Conservation (phyloP, 345 rosid genomes). For the Isatis tinctoria region DNA sequence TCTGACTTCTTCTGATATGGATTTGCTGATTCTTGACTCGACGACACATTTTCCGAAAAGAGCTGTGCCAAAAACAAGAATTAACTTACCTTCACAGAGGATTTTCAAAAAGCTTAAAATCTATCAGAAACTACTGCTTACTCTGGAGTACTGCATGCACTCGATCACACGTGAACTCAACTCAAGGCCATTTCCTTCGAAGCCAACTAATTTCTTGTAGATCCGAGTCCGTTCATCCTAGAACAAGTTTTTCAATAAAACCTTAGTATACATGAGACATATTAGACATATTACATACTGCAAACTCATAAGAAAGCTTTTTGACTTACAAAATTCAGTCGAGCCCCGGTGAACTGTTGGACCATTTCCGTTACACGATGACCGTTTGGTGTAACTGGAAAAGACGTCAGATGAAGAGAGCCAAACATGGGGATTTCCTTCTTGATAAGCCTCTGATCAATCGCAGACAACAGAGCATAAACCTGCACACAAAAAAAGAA, state of each 20-base stretch:
- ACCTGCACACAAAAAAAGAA: conserved; percentile 44
- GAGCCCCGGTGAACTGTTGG: conserved; percentile 50
- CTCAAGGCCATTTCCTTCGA: conserved; percentile 58
- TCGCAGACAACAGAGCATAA: conserved; percentile 43
- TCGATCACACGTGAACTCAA: conserved; percentile 67
- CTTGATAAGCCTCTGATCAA: conserved; percentile 55
- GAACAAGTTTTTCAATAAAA: conserved; percentile 6
- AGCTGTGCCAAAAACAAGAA: conserved; percentile 38
- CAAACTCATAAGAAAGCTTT: neutral
- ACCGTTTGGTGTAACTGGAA: conserved; percentile 82
- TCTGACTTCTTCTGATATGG: conserved; percentile 43
- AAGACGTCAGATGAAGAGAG: conserved; percentile 45
- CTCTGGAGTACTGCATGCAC: conserved; percentile 82
- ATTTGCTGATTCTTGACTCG: conserved; percentile 39
- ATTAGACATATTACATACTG: neutral
- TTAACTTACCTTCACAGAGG: neutral
- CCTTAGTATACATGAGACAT: neutral
- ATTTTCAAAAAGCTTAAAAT: neutral
- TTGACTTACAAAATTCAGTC: conserved; percentile 61
- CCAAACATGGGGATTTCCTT: conserved; percentile 38
- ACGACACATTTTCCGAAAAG: conserved; percentile 46
- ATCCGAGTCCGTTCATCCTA: conserved; percentile 84
- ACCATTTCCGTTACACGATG: conserved; percentile 79
- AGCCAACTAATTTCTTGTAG: conserved; percentile 67
- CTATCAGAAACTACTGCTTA: conserved; percentile 29